Evolutionary conservation across 2,329 filamentous ascomycete species (phyloP).

Genomic region (Penicillium sp.): DNA sequence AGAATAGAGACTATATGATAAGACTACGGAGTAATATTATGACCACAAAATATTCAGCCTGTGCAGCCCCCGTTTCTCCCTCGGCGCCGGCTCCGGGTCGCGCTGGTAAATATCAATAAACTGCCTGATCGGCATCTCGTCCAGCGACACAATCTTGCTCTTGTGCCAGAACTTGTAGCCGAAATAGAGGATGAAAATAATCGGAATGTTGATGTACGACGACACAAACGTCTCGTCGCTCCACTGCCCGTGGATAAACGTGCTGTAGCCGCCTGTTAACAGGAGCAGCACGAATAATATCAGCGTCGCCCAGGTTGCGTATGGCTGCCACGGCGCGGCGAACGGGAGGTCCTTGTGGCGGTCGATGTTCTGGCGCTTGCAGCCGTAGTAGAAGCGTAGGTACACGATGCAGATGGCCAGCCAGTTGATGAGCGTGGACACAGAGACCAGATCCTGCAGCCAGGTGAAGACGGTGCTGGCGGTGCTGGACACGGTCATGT

Average conservation of each 20-base stretch:
- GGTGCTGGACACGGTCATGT: conserved; percentile 54
- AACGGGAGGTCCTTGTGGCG: background rate
- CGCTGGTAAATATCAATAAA: conserved; percentile 13
- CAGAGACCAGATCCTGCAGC: conserved; percentile 66
- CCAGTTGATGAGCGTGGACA: conserved; percentile 68
- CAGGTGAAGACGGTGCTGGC: conserved; percentile 65
- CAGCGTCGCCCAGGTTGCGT: conserved; percentile 60
- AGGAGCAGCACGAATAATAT: conserved; percentile 52
- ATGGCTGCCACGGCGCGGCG: conserved; percentile 51
- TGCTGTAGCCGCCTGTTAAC: conserved; percentile 70
- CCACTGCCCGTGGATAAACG: conserved; percentile 46
- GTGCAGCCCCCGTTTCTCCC: conserved; percentile 23
- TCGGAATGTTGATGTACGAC: conserved; percentile 61
- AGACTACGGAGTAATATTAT: too few species aligned
- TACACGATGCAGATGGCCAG: conserved; percentile 24
- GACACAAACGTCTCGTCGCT: conserved; percentile 61
- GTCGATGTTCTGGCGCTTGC: background rate
- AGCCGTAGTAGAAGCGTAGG: background rate
- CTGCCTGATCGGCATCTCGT: conserved; percentile 26
- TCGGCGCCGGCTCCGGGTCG: conserved; percentile 30
- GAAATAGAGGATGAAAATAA: conserved; percentile 55
- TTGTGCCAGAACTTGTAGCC: conserved; percentile 46
- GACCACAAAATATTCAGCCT: conserved; percentile 36
- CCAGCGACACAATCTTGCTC: conserved; percentile 30
- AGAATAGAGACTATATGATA: too few species aligned